These are phyloP conservation scores for Xylaria polymorpha DNA, from an alignment of 2,329 filamentous ascomycete genomes.

Conservation along the genomic window DNA sequence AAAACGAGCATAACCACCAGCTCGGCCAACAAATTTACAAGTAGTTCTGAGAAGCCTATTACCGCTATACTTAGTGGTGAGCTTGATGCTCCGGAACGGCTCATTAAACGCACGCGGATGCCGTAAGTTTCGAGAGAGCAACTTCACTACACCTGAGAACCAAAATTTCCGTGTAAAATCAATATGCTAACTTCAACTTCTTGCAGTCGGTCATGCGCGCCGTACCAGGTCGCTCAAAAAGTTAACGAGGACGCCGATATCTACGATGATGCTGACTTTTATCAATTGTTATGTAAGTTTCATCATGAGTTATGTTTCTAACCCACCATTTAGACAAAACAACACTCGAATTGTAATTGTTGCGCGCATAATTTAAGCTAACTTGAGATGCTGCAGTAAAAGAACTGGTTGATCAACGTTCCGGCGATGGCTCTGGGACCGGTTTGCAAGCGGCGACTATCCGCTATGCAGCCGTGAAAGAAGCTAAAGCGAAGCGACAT, in stretches of 20 bases:
- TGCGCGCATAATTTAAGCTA: slow-evolving; percentile 10
- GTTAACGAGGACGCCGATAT: slow-evolving; percentile 70
- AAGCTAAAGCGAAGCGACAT: slow-evolving; percentile 82
- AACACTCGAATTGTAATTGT: too few species aligned
- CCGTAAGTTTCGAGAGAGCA: slow-evolving; percentile 53
- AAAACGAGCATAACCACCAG: slow-evolving; percentile 67
- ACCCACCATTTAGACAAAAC: not conserved
- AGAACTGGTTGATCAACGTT: slow-evolving; percentile 90
- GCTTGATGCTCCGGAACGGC: slow-evolving; percentile 72
- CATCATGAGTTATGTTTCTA: not conserved
- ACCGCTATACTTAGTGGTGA: slow-evolving; percentile 76
- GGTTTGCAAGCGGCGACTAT: slow-evolving; percentile 63
- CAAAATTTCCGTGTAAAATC: not conserved
- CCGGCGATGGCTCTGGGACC: slow-evolving; percentile 69
- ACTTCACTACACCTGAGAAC: not conserved
- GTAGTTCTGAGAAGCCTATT: slow-evolving; percentile 67
- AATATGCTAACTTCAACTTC: slow-evolving; percentile 15
- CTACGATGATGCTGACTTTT: slow-evolving; percentile 96
- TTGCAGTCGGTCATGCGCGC: slow-evolving; percentile 75
- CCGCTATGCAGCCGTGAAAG: slow-evolving; percentile 75
- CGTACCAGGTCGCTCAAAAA: slow-evolving; percentile 71
- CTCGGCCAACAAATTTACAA: slow-evolving; percentile 62
- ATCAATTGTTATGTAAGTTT: slow-evolving; percentile 75
- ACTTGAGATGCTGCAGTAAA: slow-evolving; percentile 66
- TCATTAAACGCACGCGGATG: slow-evolving; percentile 75